Evolutionary conservation across 371 early-diverging fungal genomes (phyloP).

Genomic region (Blyttiomyces sp.): DNA sequence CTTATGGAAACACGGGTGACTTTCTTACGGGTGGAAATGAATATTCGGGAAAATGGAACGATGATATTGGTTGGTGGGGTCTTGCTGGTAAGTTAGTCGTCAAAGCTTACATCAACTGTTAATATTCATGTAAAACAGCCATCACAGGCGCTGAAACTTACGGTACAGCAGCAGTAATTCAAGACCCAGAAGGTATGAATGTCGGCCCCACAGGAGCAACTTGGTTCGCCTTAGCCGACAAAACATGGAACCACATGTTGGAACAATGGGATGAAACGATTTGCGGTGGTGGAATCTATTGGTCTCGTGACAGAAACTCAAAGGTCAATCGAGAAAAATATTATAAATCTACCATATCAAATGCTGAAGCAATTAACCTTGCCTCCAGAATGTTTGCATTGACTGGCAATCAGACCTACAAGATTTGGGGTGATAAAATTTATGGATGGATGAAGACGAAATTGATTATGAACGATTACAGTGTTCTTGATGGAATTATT

Average conservation of each 20-base stretch:
- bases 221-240: constrained; percentile 22
- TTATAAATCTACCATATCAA: constrained; percentile 44
- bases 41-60: constrained; percentile 31
- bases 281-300: constrained; percentile 42
- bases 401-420: constrained; percentile 32
- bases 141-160: constrained; percentile 11
- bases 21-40: background rate
- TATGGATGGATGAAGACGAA: constrained; percentile 33
- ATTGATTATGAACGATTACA: constrained; percentile 12
- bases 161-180: background rate
- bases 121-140: too few relatives aligned
- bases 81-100: background rate
- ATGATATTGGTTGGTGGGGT: constrained; percentile 39
- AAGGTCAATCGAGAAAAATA: background rate
- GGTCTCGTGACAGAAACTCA: constrained; percentile 31
- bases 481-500: constrained; percentile 23
- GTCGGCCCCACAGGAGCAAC: background rate
- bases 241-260: constrained; percentile 28
- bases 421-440: constrained; percentile 9
- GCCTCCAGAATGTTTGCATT: constrained; percentile 27
- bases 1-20: background rate
- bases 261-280: constrained; percentile 33
- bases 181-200: background rate
- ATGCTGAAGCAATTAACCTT: constrained; percentile 31
- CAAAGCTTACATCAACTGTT: too few relatives aligned